A percentile compares a stretch with the other conserved stretches of the same genome.
phyloP scores from a whole-genome alignment of 495 filamentous ascomycete species.

The Aspergillus biplanus region DNA sequence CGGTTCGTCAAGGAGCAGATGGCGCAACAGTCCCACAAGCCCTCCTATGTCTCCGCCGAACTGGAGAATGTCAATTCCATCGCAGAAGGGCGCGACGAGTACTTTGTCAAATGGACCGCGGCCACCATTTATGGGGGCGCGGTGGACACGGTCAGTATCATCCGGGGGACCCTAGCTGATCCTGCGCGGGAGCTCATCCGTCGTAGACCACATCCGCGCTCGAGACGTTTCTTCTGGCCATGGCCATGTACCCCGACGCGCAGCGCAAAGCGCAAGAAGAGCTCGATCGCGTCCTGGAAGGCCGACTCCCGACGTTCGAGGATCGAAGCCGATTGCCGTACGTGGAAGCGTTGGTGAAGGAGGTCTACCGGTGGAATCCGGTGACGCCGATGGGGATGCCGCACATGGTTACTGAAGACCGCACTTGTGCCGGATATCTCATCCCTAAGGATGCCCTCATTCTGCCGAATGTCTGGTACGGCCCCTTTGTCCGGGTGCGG shows the following conservation, averaged over 20 bases:
- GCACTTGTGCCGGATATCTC: slow-evolving; percentile 39
- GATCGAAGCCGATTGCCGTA: slow-evolving; percentile 45
- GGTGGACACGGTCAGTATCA: slow-evolving; percentile 52
- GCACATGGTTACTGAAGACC: slow-evolving; percentile 56
- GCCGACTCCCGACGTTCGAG: slow-evolving; percentile 31
- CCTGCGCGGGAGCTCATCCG: no score
- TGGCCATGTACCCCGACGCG: slow-evolving; percentile 45
- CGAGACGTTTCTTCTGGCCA: slow-evolving; percentile 35
- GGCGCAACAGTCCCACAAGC: slow-evolving; percentile 28
- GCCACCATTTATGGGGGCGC: slow-evolving; percentile 55
- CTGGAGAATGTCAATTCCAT: slow-evolving; percentile 15
- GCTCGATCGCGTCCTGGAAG: slow-evolving; percentile 54
- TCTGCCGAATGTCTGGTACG: slow-evolving; percentile 47
- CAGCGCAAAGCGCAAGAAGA: slow-evolving; percentile 55
- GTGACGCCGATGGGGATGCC: slow-evolving; percentile 50
- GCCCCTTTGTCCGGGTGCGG: no score
- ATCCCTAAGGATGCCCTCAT: slow-evolving; percentile 50
- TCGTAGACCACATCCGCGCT: no score
- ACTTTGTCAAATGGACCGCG: slow-evolving; percentile 41
- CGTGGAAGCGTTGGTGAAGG: slow-evolving; percentile 46
- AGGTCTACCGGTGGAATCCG: slow-evolving; percentile 47
- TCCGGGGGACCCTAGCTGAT: no score
- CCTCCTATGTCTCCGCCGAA: slow-evolving; percentile 38
- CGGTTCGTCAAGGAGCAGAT: slow-evolving; percentile 46
- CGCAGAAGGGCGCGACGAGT: slow-evolving; percentile 25